Evolutionary conservation across 108 stramenopile genomes (phyloP).

Genomic region (Cyclostephanos tholiformis): DNA sequence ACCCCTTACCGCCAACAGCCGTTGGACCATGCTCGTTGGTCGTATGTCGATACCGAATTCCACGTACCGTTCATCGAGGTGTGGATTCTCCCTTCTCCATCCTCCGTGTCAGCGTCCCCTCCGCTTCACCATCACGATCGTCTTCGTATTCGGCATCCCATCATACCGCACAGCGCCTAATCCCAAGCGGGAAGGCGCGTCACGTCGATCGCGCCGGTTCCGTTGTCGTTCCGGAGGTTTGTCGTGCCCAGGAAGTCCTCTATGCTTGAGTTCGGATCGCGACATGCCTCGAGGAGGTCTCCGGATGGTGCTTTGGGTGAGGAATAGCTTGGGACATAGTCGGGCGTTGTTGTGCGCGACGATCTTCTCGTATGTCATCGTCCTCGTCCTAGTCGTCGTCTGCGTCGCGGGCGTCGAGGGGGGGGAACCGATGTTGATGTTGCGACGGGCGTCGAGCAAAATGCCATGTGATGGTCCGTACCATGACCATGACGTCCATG

Average conservation of each 20-base stretch:
- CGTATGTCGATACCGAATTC: constrained; percentile 75
- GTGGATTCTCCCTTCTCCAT: constrained; percentile 68
- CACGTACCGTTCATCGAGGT: constrained; percentile 67
- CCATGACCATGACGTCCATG: no score
- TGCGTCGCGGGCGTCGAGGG: not conserved
- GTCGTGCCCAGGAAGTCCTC: constrained; percentile 41
- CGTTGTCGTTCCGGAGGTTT: constrained; percentile 70
- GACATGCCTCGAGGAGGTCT: constrained; percentile 65
- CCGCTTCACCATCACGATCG: constrained; percentile 58
- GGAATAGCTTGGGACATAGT: constrained; percentile 49
- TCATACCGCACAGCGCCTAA: constrained; percentile 59
- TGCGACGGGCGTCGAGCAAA: no score
- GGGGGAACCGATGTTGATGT: no score
- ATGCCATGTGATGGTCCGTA: no score
- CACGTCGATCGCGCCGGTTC: constrained; percentile 76
- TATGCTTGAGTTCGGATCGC: constrained; percentile 76
- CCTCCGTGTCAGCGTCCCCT: constrained; percentile 49
- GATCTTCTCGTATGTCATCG: constrained; percentile 24
- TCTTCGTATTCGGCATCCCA: constrained; percentile 55
- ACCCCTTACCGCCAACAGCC: constrained; percentile 75
- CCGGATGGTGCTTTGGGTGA: constrained; percentile 83
- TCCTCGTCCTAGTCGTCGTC: not conserved
- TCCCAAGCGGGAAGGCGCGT: constrained; percentile 70
- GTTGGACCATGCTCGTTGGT: constrained; percentile 63
- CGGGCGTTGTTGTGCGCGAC: constrained; percentile 37